Evolutionary conservation across 1,139 yeast genomes (phyloP).

Genomic region (Eremothecium sinecaudum): DNA sequence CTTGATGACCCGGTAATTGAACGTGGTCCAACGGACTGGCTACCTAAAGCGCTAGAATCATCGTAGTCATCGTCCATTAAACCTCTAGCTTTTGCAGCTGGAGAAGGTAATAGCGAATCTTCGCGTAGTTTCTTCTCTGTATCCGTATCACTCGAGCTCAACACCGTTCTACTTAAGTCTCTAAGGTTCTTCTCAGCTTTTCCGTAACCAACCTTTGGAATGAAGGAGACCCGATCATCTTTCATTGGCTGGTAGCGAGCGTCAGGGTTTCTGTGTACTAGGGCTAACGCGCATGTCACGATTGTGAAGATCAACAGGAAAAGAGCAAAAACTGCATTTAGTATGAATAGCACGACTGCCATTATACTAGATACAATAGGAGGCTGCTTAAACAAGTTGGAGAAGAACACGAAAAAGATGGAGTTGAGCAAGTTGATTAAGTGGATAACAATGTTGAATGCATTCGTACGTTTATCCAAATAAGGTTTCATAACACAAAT

Average conservation of each 20-base stretch:
- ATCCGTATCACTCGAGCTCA: constrained; percentile 60
- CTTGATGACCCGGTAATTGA: too few species aligned
- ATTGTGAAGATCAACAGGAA: constrained; percentile 76
- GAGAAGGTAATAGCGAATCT: too few species aligned
- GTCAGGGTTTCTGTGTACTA: constrained; percentile 86
- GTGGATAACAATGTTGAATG: constrained; percentile 77
- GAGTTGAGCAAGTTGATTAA: constrained; percentile 75
- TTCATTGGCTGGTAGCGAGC: constrained; percentile 93
- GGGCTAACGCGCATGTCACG: constrained; percentile 75
- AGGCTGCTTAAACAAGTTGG: constrained; percentile 76
- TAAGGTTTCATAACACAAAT: constrained; percentile 73
- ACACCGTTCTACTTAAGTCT: constrained; percentile 83
- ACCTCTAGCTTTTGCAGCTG: too few species aligned
- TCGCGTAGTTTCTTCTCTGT: constrained; percentile 24
- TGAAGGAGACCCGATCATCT: constrained; percentile 91
- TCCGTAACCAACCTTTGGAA: constrained; percentile 38
- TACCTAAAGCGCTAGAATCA: constrained; percentile 19
- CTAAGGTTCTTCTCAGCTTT: constrained; percentile 53
- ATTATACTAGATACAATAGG: constrained; percentile 80
- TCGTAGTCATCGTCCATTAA: too few species aligned
- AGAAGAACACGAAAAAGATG: constrained; percentile 78
- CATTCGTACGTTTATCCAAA: constrained; percentile 90
- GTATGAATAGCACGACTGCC: constrained; percentile 83
- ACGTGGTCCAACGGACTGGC: constrained; percentile 12
- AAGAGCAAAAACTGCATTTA: constrained; percentile 84